These are phyloP conservation scores for Amylocystis lapponica DNA, from an alignment of 768 basidiomycete genomes.

Conservation along the genomic window DNA sequence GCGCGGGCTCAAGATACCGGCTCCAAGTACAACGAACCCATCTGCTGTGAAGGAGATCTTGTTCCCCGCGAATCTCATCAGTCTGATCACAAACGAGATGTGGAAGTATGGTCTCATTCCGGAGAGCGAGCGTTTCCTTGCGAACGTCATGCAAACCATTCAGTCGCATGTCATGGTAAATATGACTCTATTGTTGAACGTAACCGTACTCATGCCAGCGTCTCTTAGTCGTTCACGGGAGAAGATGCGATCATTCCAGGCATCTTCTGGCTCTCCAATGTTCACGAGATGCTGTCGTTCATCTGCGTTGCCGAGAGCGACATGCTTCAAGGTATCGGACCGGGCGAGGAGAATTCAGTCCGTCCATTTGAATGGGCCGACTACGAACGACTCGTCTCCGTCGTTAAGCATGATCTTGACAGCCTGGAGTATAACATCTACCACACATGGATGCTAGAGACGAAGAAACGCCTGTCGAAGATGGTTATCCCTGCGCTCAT, in stretches of 20 bases:
- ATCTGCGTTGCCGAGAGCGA: constrained; percentile 99
- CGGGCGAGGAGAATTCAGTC: constrained; percentile 87
- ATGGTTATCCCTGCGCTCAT: constrained; percentile 99
- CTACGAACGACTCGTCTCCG: constrained; percentile 94
- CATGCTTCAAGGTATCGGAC: constrained; percentile 96
- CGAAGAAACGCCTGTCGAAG: constrained; percentile 91
- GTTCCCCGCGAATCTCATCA: constrained; percentile 98
- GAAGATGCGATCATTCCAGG: constrained; percentile 96
- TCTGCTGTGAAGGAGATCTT: constrained; percentile 96
- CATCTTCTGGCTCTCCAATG: constrained; percentile 99
- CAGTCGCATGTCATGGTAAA: constrained; percentile 97
- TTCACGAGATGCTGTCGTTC: constrained; percentile 98
- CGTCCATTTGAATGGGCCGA: constrained; percentile 95
- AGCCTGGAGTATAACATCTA: constrained; percentile 99
- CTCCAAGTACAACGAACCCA: constrained; percentile 83
- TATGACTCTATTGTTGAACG: constrained; percentile 13
- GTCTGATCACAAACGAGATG: constrained; percentile 99
- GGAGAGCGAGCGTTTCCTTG: constrained; percentile 96
- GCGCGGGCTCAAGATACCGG: constrained; percentile 87
- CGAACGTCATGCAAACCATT: constrained; percentile 97
- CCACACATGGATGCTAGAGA: constrained; percentile 98
- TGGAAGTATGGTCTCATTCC: constrained; percentile 98
- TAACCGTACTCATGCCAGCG: constrained; percentile 6
- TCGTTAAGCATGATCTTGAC: constrained; percentile 98
- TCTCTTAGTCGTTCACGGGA: constrained; percentile 70